Evolutionary conservation across 2,329 filamentous ascomycete genomes (phyloP).

Genomic region (Fusarium solani-melongenae): DNA sequence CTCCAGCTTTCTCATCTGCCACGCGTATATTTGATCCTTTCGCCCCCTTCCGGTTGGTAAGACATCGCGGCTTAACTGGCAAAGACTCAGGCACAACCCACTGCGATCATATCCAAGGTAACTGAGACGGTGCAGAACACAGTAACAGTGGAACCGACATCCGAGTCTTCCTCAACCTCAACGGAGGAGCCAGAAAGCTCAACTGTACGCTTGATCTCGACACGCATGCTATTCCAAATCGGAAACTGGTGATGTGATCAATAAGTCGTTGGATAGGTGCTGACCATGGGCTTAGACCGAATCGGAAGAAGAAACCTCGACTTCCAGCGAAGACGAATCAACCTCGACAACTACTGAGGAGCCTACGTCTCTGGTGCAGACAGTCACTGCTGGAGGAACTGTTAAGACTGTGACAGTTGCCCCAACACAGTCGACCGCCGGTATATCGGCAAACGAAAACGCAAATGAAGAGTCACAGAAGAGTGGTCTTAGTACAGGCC

Average conservation of each 20-base stretch:
- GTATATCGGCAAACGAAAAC: slow-evolving; percentile 33
- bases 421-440: slow-evolving; percentile 50
- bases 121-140: slow-evolving; percentile 52
- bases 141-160: slow-evolving; percentile 38
- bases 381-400: slow-evolving; percentile 65
- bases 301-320: slow-evolving; percentile 24
- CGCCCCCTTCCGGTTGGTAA: slow-evolving; percentile 32
- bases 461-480: slow-evolving; percentile 28
- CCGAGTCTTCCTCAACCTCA: slow-evolving; percentile 39
- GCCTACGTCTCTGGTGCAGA: slow-evolving; percentile 54
- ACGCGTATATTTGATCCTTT: slow-evolving; percentile 15
- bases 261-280: slow-evolving; percentile 10
- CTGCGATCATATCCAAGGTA: slow-evolving; percentile 46
- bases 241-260: slow-evolving; percentile 36
- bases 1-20: slow-evolving; percentile 18
- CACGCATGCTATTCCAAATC: slow-evolving; percentile 22
- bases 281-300: slow-evolving; percentile 32
- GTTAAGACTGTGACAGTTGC: slow-evolving; percentile 66
- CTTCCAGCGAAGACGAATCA: slow-evolving; percentile 32
- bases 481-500: slow-evolving; percentile 55
- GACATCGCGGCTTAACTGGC: slow-evolving; percentile 45
- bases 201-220: slow-evolving; percentile 52
- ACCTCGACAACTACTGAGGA: slow-evolving; percentile 24
- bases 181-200: slow-evolving; percentile 44
- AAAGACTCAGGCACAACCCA: slow-evolving; percentile 43